Conservation (phyloP, 2,329 filamentous ascomycete species). For the Cladosporium cucumerinum region DNA sequence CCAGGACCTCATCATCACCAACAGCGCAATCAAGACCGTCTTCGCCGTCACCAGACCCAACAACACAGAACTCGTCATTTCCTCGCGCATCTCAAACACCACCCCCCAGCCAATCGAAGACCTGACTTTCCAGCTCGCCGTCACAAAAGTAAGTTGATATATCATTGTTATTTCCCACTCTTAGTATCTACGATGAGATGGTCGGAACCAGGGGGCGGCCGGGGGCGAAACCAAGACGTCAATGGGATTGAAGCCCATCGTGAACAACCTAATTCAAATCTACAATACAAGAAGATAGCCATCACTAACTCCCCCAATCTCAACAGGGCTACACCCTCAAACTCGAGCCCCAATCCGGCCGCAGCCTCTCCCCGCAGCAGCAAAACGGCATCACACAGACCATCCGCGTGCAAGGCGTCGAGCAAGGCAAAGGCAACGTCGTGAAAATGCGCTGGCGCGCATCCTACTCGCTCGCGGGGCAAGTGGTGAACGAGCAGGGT, state of each 20-base stretch:
- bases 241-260: too few species aligned
- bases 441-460: slow-evolving; percentile 90
- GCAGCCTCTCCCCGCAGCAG: slow-evolving; percentile 67
- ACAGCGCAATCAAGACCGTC: slow-evolving; percentile 64
- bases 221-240: neutral
- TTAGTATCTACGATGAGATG: neutral
- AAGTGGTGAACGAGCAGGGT: slow-evolving; percentile 71
- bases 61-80: slow-evolving; percentile 60
- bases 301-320: neutral
- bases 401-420: slow-evolving; percentile 73
- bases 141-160: slow-evolving; percentile 69
- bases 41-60: slow-evolving; percentile 65
- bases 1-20: slow-evolving; percentile 65
- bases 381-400: slow-evolving; percentile 77
- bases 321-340: slow-evolving; percentile 72
- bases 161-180: neutral
- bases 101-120: slow-evolving; percentile 68
- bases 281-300: too few species aligned
- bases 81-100: slow-evolving; percentile 81
- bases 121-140: slow-evolving; percentile 86
- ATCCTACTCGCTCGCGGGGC: slow-evolving; percentile 66
- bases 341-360: slow-evolving; percentile 80
- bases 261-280: neutral
- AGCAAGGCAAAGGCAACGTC: slow-evolving; percentile 67
- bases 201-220: too few species aligned